These are phyloP conservation scores for Talaromyces sp. DNA, from an alignment of 2,329 filamentous ascomycete genomes.

Conservation along the genomic window DNA sequence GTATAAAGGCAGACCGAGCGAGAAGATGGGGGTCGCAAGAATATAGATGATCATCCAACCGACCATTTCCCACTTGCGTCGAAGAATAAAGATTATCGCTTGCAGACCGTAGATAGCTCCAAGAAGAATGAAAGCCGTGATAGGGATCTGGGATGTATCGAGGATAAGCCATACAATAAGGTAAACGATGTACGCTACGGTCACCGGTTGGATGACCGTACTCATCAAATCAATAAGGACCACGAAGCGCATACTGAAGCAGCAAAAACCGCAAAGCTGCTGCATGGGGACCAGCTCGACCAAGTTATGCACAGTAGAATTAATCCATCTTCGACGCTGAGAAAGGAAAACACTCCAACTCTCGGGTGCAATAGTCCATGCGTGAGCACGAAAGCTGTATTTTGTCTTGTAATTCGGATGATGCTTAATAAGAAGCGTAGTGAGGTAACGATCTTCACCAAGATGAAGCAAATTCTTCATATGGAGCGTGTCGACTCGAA, in stretches of 20 bases:
- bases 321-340: constrained; percentile 98
- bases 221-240: constrained; percentile 92
- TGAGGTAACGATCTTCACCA: constrained; percentile 96
- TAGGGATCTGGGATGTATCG: constrained; percentile 64
- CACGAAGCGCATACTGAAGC: constrained; percentile 98
- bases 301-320: constrained; percentile 97
- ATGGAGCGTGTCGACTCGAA: constrained; percentile 94
- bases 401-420: constrained; percentile 97
- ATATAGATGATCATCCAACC: constrained; percentile 99
- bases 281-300: constrained; percentile 90
- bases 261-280: constrained; percentile 98
- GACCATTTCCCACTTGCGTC: constrained; percentile 99
- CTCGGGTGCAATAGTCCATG: constrained; percentile 96
- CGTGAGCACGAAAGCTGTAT: constrained; percentile 86
- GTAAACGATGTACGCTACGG: constrained; percentile 83
- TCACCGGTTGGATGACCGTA: constrained; percentile 88
- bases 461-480: constrained; percentile 98
- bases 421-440: constrained; percentile 86
- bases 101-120: constrained; percentile 97
- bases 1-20: constrained; percentile 84
- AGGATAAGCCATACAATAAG: constrained; percentile 70
- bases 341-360: constrained; percentile 93
- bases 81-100: constrained; percentile 92
- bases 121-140: constrained; percentile 85
- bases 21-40: constrained; percentile 84